A percentile compares a stretch with the other conserved stretches of the same genome.
Conservation (phyloP, 139 green algal species). For the Chlamydomonas sp. region DNA sequence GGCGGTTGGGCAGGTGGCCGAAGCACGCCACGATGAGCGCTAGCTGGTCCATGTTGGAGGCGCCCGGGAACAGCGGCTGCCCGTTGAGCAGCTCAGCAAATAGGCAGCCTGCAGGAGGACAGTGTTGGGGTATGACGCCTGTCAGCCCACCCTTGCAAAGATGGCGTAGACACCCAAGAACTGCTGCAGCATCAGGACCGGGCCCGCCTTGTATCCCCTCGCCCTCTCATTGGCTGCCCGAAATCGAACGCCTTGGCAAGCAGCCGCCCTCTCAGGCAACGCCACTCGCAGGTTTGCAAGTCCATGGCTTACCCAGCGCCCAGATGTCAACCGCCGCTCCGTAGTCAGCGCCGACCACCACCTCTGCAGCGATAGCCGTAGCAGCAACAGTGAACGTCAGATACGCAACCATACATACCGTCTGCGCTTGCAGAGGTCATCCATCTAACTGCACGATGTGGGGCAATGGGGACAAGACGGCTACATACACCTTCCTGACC, state of each 20-base stretch:
- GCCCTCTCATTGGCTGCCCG: too few relatives aligned
- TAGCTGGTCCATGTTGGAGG: conserved; percentile 41
- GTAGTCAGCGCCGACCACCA: conserved; percentile 33
- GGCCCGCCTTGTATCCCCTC: too few relatives aligned
- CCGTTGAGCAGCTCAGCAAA: conserved; percentile 96
- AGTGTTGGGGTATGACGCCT: too few relatives aligned
- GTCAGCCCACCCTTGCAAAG: not conserved
- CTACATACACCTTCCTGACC: too few relatives aligned
- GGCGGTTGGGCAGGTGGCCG: conserved; percentile 39
- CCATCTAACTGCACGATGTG: too few relatives aligned
- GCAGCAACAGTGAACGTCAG: not conserved
- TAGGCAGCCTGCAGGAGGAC: conserved; percentile 83
- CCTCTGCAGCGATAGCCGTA: conserved; percentile 7
- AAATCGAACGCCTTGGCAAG: too few relatives aligned
- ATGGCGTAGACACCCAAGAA: not conserved
- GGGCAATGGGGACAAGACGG: too few relatives aligned
- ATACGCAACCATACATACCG: not conserved
- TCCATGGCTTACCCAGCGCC: conserved; percentile 16
- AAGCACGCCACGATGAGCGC: conserved; percentile 31
- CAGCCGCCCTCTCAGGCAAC: too few relatives aligned
- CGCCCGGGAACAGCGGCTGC: conserved; percentile 77
- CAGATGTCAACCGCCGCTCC: conserved; percentile 33
- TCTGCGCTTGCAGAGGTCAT: not conserved
- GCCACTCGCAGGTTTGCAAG: too few relatives aligned
- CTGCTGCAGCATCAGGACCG: too few relatives aligned